Conservation (phyloP, 2,329 filamentous ascomycete genomes). For the Alternaria metachromatica region DNA sequence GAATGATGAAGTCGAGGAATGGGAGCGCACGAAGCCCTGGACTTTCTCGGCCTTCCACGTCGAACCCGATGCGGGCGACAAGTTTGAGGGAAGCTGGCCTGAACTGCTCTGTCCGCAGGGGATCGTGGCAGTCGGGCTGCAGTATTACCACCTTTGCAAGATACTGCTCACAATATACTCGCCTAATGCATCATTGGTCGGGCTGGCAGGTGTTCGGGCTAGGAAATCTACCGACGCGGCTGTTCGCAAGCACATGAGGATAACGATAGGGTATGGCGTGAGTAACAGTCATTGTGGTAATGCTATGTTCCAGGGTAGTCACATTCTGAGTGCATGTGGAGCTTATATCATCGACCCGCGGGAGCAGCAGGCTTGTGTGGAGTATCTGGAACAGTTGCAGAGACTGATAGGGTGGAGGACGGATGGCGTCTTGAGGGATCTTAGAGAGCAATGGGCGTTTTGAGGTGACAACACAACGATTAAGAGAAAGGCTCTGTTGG, state of each 20-base stretch:
- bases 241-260: slow-evolving; percentile 36
- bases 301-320: slow-evolving; percentile 41
- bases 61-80: slow-evolving; percentile 31
- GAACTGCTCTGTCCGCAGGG: slow-evolving; percentile 30
- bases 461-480: not conserved
- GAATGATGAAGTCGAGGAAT: slow-evolving; percentile 39
- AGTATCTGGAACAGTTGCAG: slow-evolving; percentile 33
- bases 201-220: slow-evolving; percentile 33
- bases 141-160: slow-evolving; percentile 42
- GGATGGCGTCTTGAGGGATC: slow-evolving; percentile 31
- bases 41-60: slow-evolving; percentile 31
- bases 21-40: slow-evolving; percentile 42
- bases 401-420: slow-evolving; percentile 36
- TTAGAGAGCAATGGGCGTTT: slow-evolving; percentile 32
- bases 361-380: slow-evolving; percentile 38
- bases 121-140: slow-evolving; percentile 36
- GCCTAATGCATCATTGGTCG: slow-evolving; percentile 32
- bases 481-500: not conserved
- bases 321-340: slow-evolving; percentile 39
- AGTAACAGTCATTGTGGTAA: slow-evolving; percentile 38
- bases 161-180: slow-evolving; percentile 41
- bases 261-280: slow-evolving; percentile 38
- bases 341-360: slow-evolving; percentile 33
- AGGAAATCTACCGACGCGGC: slow-evolving; percentile 34
- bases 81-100: slow-evolving; percentile 32